phyloP scores from a whole-genome alignment of 169 alveolate species.

The Besnoitia besnoiti region DNA sequence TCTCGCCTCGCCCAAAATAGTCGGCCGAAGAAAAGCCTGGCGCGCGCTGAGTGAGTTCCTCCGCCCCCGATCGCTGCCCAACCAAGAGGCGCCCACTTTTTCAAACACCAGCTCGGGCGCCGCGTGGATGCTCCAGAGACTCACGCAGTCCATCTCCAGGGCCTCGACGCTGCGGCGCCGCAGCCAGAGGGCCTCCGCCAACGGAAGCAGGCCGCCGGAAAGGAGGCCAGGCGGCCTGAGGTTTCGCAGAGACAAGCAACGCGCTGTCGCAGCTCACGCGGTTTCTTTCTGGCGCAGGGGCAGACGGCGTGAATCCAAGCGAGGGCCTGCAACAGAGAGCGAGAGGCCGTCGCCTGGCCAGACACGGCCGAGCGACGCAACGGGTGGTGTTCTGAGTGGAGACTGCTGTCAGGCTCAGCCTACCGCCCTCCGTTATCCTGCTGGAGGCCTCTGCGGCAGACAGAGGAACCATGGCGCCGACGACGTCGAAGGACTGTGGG shows the following conservation, averaged over 20 bases:
- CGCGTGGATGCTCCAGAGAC: conserved; percentile 4
- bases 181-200: neutral
- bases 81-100: neutral
- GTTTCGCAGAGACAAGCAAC: neutral
- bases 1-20: neutral
- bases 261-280: neutral
- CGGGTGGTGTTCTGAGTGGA: neutral
- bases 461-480: neutral
- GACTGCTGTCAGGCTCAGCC: neutral
- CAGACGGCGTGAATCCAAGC: neutral
- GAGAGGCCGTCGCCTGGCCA: neutral
- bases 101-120: neutral
- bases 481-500: neutral
- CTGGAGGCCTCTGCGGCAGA: neutral
- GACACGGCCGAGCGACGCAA: neutral
- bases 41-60: conserved; percentile 24
- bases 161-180: neutral
- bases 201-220: neutral
- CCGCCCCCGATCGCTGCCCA: conserved; percentile 2
- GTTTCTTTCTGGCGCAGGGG: neutral
- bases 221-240: neutral
- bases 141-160: neutral
- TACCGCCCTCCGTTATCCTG: neutral
- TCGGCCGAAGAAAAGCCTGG: neutral
- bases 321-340: neutral